Percentiles rank a stretch among this genome's conserved stretches.
Conservation (phyloP, 345 rosid species). For the Citrus maxima region DNA sequence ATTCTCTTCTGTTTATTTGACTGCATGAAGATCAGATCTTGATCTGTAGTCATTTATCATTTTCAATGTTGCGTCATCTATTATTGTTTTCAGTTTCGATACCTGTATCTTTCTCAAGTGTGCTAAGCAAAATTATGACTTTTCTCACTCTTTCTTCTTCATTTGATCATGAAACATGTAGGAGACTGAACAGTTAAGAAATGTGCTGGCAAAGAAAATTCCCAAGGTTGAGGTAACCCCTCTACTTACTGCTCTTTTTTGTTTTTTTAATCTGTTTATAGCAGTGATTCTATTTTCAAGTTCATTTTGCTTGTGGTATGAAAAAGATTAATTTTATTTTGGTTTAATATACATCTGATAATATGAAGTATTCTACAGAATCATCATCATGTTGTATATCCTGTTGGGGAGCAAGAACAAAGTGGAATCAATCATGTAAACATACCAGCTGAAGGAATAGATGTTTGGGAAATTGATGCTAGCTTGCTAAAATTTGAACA, state of each 20-base stretch:
- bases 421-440: conserved; percentile 28
- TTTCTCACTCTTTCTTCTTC: neutral
- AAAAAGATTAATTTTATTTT: neutral
- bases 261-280: neutral
- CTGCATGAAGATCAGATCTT: neutral
- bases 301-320: neutral
- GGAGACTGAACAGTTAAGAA: conserved; percentile 55
- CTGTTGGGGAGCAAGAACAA: conserved; percentile 28
- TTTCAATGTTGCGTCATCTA: neutral
- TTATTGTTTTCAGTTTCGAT: conserved; percentile 1
- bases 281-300: neutral
- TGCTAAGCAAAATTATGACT: neutral
- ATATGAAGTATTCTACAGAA: conserved; percentile 43
- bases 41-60: conserved; percentile 5
- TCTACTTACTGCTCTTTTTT: neutral
- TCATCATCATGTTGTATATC: conserved; percentile 24
- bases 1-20: neutral
- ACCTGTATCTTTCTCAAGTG: neutral
- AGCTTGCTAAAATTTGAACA: conserved; percentile 40
- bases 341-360: conserved; percentile 21
- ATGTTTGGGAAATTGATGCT: conserved; percentile 64
- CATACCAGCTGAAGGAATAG: conserved; percentile 37
- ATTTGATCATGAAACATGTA: conserved; percentile 15
- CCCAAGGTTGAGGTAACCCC: conserved; percentile 45
- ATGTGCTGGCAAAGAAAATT: conserved; percentile 43